Evolutionary conservation across 306 rosid genomes (phyloP).

Genomic region (Cercis canadensis): DNA sequence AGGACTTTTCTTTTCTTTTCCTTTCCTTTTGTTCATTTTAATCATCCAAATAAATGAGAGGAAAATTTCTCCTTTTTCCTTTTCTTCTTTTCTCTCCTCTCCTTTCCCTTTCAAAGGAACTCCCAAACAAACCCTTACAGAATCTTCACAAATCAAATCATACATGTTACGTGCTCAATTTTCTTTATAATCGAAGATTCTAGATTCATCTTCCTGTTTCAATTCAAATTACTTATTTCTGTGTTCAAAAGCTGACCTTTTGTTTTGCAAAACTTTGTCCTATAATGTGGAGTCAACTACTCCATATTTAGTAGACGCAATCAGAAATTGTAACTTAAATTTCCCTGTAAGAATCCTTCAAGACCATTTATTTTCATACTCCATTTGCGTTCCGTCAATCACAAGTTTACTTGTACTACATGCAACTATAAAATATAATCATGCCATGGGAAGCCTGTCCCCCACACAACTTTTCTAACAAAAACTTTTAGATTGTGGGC

Average conservation of each 20-base stretch:
- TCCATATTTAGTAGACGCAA: constrained; percentile 24
- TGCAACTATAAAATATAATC: neutral
- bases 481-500: constrained; percentile 1
- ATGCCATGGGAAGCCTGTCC: neutral
- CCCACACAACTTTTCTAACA: neutral
- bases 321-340: constrained; percentile 15
- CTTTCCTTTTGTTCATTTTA: too few relatives aligned
- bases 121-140: too few relatives aligned
- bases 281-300: constrained; percentile 12
- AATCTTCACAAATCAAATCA: too few relatives aligned
- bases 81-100: too few relatives aligned
- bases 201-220: too few relatives aligned
- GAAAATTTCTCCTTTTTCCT: too few relatives aligned
- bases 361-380: neutral
- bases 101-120: too few relatives aligned
- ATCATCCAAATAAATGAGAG: too few relatives aligned
- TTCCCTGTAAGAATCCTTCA: constrained; percentile 20
- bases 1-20: too few relatives aligned
- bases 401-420: neutral
- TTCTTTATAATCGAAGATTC: too few relatives aligned
- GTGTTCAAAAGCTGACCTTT: neutral
- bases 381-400: neutral
- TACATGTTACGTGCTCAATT: too few relatives aligned
- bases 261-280: neutral
- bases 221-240: too few relatives aligned